Evolutionary conservation across 345 rosid species (phyloP), one percentile per base, ranked within the genome.

Genomic region (Corchorus olitorius): DNA sequence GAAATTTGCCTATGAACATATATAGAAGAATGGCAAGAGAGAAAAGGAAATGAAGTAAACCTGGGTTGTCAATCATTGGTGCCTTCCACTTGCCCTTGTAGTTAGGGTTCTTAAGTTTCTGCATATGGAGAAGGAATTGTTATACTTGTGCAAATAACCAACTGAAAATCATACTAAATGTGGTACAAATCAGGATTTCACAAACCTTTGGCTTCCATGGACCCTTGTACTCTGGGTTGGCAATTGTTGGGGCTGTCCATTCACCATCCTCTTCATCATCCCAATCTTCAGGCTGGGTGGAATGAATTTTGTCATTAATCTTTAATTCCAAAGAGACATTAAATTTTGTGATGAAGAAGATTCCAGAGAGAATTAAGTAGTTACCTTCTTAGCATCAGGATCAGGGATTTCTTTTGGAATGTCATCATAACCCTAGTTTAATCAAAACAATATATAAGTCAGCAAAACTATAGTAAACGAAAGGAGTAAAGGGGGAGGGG

Each of bases 221-320:
- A 66, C 99, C 99, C 81, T 86, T 90, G 93, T 94, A 92, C 81
- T 97, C 97, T 14, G 99, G 98, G 89, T 97, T 97, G 73, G 97
- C 79, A 66, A 92, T 89, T 63, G 99, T 97, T n/a, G 99, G 95
- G 68, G 92, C 82, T 56, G 97, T 90, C 99, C 99, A 97, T 80
- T 93, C 99, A 87, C 98, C 98, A 87, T 97, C 99, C 84, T 97
- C 99, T 82, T 97, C 97, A 5, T 94, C 99, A 86, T 97, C 97
- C 99, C 99, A 97, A 82, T 94, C 98, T 77, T 97, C 98, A 67
- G 99, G 99, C 99, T 97, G 81, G 99, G 98, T 97, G 81, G 46
- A 71, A 33, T 45, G 70, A 63, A 58, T 53, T 75, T 49, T 70
- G 74, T 80, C 4, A 81, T 72, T 41, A 65, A 56, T 27, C 45